Evolutionary conservation across 805 yeast genomes (phyloP), one percentile per base, ranked within the genome.

Genomic region (Candida suzukii): DNA sequence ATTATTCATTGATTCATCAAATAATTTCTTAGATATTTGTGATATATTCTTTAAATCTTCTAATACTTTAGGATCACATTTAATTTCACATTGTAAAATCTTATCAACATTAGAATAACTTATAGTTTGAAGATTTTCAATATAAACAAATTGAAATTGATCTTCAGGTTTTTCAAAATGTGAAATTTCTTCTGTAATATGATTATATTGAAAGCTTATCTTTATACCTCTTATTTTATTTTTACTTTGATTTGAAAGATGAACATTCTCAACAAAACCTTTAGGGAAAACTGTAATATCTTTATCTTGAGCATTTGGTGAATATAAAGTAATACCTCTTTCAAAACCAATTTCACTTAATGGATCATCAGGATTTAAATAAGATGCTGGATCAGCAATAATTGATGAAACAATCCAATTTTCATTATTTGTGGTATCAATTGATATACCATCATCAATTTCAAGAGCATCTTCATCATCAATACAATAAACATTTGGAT

Each of bases 381-480:
- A 75, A 0, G 96, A 81, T 0, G 87, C 69, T 0, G 97, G 97
- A 57, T 91, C 88, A 1, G 98, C 97, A 46, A 91, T 76, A 57
- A 84, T 95, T 2, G 88, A 70, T 25, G 81, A 73, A 5, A 90
- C 49, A 10, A 66, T 62, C 49, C 64, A 75, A 13, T 53, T 53
- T 3, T 59, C 56, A 1, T 57, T 48, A 1, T 53, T 50, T 4
- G 47, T 40, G 39, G 22, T 48, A 46, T 24, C 51, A 17, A 91
- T 66, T 1, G 96, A 77, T 22, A 91, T 70, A 37, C 97, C 99
- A 61, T 91, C 99, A 60, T 91, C 99, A 44, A 93, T 83, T 59
- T 93, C 98, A 49, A 83, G 82, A 0, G 98, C 95, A 33, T 70
- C 71, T 3, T 67, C 75, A 3, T 82, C 71, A 61, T 93, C 99